A percentile compares a stretch with the other conserved stretches of the same genome.
These are phyloP conservation scores for Leucocoprinus birnbaumii DNA, from an alignment of 768 basidiomycete species.

Conservation along the genomic window DNA sequence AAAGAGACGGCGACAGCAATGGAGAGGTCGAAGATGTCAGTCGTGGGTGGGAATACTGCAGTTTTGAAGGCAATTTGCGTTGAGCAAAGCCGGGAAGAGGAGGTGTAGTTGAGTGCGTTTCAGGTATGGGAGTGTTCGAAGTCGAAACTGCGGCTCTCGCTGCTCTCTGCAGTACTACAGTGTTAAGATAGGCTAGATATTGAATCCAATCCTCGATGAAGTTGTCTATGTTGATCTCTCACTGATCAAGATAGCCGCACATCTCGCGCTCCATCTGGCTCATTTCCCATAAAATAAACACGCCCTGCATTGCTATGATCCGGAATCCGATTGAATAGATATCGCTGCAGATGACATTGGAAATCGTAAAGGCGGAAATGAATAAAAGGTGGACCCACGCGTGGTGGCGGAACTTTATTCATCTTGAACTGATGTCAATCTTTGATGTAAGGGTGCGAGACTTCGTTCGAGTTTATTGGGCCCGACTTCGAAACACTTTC, in stretches of 20 bases:
- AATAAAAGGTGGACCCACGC: slow-evolving; percentile 88
- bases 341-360: slow-evolving; percentile 91
- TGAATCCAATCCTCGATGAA: slow-evolving; percentile 47
- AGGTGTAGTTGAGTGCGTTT: slow-evolving; percentile 40
- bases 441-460: too few relatives aligned
- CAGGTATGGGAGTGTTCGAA: slow-evolving; percentile 38
- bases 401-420: slow-evolving; percentile 95
- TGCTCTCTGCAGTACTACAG: slow-evolving; percentile 60
- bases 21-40: slow-evolving; percentile 28
- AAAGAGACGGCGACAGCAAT: slow-evolving; percentile 21
- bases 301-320: slow-evolving; percentile 85
- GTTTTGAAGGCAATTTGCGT: slow-evolving; percentile 30
- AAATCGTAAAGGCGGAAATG: slow-evolving; percentile 92
- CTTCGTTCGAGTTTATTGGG: too few relatives aligned
- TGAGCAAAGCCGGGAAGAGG: slow-evolving; percentile 46
- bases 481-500: too few relatives aligned
- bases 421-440: too few relatives aligned
- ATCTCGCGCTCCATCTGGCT: slow-evolving; percentile 98
- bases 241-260: slow-evolving; percentile 89
- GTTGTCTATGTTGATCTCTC: slow-evolving; percentile 80
- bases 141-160: slow-evolving; percentile 39
- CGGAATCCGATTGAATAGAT: slow-evolving; percentile 93
- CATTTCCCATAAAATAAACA: slow-evolving; percentile 84
- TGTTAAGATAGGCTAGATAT: slow-evolving; percentile 62
- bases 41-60: slow-evolving; percentile 16